Evolutionary conservation across 2,329 filamentous ascomycete species (phyloP), one percentile per base, ranked within the genome.

Genomic region (Fusarium sp.): DNA sequence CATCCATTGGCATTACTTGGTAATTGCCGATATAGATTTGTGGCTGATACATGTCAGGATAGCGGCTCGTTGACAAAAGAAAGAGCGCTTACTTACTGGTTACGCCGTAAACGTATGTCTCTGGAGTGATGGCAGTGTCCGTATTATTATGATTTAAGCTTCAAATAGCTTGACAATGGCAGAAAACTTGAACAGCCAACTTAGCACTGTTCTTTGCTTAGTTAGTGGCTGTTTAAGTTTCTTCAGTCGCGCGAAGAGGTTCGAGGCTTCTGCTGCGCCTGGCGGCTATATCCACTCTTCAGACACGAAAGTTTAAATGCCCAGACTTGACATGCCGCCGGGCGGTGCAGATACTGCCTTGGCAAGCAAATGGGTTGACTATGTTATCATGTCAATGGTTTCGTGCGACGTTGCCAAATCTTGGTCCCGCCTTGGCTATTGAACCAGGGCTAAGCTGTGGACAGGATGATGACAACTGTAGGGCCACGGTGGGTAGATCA

Each of bases 1-100:
- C 57, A 67, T 28, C 23, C 47, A 61, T 62, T 63, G 60, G 62
- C 57, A 44, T 57, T 26, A 6, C 23, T 3, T 28, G 28, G 21
- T 21, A 36, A 34, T 20, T 26, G 15, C 17, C 28, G 14, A 19
- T 14, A 12, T 15, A 26, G n/a, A n/a, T 10, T 17, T 14, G 12
- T n/a, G 14, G 21, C 14, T 34, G 15, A 15, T 9, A 24, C 23
- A 47, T 10, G 23, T 48, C 6, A 48, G 45, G 14, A n/a, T 12
- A 36, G 17, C 15, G 12, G 11, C 20, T 17, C 32, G 32, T 36
- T 23, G 10, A 19, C 23, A 49, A 26, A 20, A n/a, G 12, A 15
- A 10, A n/a, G 34, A 26, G 23, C 7, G 3, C 28, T 20, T 15
- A 10, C n/a, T 46, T 19, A 3, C 20, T 12, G 30, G 49, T n/a